Evolutionary conservation across 345 rosid species (phyloP).

Genomic region (Turritis glabra): DNA sequence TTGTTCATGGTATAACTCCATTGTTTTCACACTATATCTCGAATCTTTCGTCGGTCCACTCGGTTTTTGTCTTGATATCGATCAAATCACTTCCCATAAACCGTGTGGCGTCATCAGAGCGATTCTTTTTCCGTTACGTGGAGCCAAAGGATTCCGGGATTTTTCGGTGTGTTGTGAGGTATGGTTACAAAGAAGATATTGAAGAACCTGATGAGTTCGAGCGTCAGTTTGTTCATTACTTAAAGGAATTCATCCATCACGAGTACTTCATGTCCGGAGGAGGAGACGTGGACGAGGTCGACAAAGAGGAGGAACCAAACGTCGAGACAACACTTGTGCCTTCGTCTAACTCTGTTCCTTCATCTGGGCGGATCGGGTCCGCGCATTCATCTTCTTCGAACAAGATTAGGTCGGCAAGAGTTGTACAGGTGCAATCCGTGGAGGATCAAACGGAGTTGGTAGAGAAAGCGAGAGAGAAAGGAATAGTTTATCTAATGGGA

Average conservation of each 20-base stretch:
- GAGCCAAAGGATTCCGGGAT: constrained; percentile 59
- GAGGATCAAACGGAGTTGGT: constrained; percentile 61
- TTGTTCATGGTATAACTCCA: constrained; percentile 79
- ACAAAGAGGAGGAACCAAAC: constrained; percentile 44
- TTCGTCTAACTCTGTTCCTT: constrained; percentile 34
- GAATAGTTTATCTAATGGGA: constrained; percentile 67
- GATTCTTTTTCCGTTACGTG: constrained; percentile 68
- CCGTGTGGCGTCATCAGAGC: constrained; percentile 49
- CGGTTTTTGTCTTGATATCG: constrained; percentile 66
- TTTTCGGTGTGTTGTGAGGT: constrained; percentile 76
- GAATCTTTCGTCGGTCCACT: constrained; percentile 61
- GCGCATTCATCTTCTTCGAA: constrained; percentile 31
- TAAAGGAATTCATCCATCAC: constrained; percentile 58
- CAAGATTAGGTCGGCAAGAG: constrained; percentile 13
- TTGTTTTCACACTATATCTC: constrained; percentile 63
- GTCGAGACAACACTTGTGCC: constrained; percentile 19
- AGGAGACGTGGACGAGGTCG: constrained; percentile 29
- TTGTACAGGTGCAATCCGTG: constrained; percentile 15
- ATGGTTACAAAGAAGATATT: constrained; percentile 57
- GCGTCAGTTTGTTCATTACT: constrained; percentile 47
- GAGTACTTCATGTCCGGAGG: constrained; percentile 44
- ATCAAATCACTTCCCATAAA: constrained; percentile 63
- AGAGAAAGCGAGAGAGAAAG: constrained; percentile 59
- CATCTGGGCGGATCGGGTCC: constrained; percentile 49
- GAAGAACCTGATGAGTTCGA: constrained; percentile 52